A percentile compares a stretch with the other conserved stretches of the same genome.
phyloP scores from a whole-genome alignment of 805 yeast genomes.

The Pichia kluyveri region DNA sequence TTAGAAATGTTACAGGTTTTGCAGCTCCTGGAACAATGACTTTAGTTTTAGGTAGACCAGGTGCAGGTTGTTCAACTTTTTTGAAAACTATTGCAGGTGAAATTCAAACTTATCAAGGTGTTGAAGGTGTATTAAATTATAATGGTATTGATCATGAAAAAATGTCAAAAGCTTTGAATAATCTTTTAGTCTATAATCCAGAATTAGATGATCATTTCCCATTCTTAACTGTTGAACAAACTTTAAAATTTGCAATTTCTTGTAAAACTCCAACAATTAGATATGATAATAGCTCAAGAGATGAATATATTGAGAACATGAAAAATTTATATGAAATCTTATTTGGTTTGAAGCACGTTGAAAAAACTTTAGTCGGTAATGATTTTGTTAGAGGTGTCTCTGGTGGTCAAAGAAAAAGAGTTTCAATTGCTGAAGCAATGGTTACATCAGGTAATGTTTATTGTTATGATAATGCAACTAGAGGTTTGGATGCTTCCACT shows the following conservation, averaged over 20 bases:
- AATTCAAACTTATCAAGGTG: conserved; percentile 28
- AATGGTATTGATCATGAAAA: conserved; percentile 39
- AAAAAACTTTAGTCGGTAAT: conserved; percentile 56
- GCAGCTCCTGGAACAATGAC: conserved; percentile 44
- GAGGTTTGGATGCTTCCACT: conserved; percentile 65
- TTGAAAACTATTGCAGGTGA: conserved; percentile 38
- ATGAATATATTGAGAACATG: conserved; percentile 31
- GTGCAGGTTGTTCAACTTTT: conserved; percentile 56
- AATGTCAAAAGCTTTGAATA: conserved; percentile 36
- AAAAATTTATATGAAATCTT: conserved; percentile 43
- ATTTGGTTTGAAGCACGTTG: conserved; percentile 51
- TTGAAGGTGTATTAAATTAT: conserved; percentile 33
- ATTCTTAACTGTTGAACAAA: conserved; percentile 42
- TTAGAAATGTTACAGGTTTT: conserved; percentile 16
- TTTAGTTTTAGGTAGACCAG: conserved; percentile 48
- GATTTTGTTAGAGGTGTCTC: conserved; percentile 66
- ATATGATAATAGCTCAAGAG: conserved; percentile 32
- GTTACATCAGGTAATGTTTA: conserved; percentile 43
- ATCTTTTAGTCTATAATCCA: conserved; percentile 43
- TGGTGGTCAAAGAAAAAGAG: conserved; percentile 69
- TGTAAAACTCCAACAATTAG: conserved; percentile 44
- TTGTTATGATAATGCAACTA: conserved; percentile 63
- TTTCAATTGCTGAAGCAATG: conserved; percentile 57
- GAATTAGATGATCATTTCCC: conserved; percentile 52
- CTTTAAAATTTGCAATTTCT: conserved; percentile 44